Conservation (phyloP, 2,329 filamentous ascomycete genomes). For the Alternaria gansuensis region DNA sequence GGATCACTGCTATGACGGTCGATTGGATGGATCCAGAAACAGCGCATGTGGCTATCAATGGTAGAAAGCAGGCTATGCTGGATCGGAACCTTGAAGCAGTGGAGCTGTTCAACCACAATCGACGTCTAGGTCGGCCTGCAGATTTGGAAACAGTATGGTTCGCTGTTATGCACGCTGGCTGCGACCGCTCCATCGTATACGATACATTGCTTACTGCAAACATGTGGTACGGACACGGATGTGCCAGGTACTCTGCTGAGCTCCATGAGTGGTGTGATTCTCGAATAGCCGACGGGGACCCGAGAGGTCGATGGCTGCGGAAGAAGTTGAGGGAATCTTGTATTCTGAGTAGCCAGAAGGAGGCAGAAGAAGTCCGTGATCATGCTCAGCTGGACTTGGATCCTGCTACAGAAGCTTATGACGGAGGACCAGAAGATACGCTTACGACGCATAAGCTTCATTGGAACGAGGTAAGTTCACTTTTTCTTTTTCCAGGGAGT, state of each 20-base stretch:
- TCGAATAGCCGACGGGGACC: conserved; percentile 28
- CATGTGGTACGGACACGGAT: conserved; percentile 22
- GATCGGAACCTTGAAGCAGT: conserved; percentile 44
- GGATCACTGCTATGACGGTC: conserved; percentile 45
- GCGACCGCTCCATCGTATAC: conserved; percentile 45
- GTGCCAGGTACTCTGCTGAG: conserved; percentile 25
- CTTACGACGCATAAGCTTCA: conserved; percentile 29
- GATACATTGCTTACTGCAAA: conserved; percentile 39
- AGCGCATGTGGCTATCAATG: conserved; percentile 22
- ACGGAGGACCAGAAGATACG: conserved; percentile 29
- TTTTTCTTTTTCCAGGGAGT: neutral
- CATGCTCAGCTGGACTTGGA: conserved; percentile 18
- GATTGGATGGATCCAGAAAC: conserved; percentile 39
- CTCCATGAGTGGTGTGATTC: conserved; percentile 45
- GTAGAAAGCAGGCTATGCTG: conserved; percentile 38
- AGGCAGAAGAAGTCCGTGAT: too few relatives aligned
- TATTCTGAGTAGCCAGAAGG: neutral
- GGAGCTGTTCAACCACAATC: conserved; percentile 47
- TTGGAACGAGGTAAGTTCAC: conserved; percentile 44
- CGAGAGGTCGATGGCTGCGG: conserved; percentile 42
- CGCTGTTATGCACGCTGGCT: conserved; percentile 42
- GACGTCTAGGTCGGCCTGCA: conserved; percentile 42
- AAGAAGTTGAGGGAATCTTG: conserved; percentile 37
- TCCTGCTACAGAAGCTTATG: conserved; percentile 28
- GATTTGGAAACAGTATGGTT: conserved; percentile 35